Evolutionary conservation across 805 yeast genomes (phyloP).

Genomic region (Lipomyces yamadae): DNA sequence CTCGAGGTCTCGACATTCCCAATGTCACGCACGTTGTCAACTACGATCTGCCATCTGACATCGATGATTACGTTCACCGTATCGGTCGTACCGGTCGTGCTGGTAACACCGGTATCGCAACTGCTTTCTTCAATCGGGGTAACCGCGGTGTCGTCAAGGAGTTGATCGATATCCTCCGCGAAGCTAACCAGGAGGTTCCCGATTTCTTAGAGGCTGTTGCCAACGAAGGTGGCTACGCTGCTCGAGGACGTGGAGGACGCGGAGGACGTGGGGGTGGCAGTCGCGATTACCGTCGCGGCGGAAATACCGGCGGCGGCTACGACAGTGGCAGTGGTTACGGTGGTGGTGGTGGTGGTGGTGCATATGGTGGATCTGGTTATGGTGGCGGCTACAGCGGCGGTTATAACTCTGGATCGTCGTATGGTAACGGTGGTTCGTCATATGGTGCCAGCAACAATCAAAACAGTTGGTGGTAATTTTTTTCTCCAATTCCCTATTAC

Average conservation of each 20-base stretch:
- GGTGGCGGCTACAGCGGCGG: slow-evolving; percentile 40
- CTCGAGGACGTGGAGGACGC: slow-evolving; percentile 53
- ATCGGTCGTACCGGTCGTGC: slow-evolving; percentile 99
- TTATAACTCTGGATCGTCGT: slow-evolving; percentile 54
- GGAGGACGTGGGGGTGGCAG: slow-evolving; percentile 47
- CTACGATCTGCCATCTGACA: slow-evolving; percentile 94
- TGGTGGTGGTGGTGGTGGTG: slow-evolving; percentile 48
- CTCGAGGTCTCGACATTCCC: slow-evolving; percentile 99
- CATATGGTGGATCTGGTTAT: slow-evolving; percentile 55
- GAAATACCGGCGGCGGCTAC: slow-evolving; percentile 46
- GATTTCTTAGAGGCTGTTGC: slow-evolving; percentile 77
- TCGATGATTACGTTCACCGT: slow-evolving; percentile 98
- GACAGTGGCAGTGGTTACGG: slow-evolving; percentile 42
- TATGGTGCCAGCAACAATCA: slow-evolving; percentile 19
- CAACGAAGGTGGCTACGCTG: slow-evolving; percentile 72
- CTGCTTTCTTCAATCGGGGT: slow-evolving; percentile 97
- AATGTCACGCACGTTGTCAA: slow-evolving; percentile 97
- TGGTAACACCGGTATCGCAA: slow-evolving; percentile 98
- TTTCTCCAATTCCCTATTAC: background rate
- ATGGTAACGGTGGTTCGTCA: slow-evolving; percentile 44
- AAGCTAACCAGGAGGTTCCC: slow-evolving; percentile 98
- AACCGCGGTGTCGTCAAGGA: slow-evolving; percentile 89
- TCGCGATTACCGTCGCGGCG: slow-evolving; percentile 60
- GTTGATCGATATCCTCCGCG: slow-evolving; percentile 80
- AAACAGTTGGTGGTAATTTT: slow-evolving; percentile 27